Conservation (phyloP, 768 basidiomycete genomes). For the Mycena polygramma region DNA sequence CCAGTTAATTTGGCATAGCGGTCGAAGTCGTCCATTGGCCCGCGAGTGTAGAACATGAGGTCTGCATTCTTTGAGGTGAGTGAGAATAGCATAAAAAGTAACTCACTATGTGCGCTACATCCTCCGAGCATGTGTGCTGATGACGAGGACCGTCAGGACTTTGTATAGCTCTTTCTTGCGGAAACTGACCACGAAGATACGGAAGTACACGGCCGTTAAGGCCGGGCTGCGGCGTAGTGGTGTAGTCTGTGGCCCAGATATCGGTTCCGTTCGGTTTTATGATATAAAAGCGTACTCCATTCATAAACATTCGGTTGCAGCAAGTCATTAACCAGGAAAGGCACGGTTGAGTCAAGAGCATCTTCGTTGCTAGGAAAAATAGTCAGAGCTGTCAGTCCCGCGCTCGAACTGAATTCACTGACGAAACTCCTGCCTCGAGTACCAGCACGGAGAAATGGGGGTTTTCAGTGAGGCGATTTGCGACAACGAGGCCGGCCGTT, state of each 20-base stretch:
- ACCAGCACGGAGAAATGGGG: slow-evolving; percentile 7
- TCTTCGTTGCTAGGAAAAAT: background rate
- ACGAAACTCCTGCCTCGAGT: slow-evolving; percentile 11
- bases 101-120: slow-evolving; percentile 2
- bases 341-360: background rate
- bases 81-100: background rate
- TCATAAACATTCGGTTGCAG: background rate
- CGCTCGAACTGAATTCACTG: background rate
- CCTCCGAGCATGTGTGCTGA: slow-evolving; percentile 9
- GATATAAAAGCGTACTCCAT: background rate
- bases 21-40: slow-evolving; percentile 9
- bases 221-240: slow-evolving; percentile 8
- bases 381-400: background rate
- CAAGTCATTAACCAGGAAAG: slow-evolving; percentile 1
- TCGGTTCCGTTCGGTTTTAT: background rate
- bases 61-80: background rate
- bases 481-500: slow-evolving; percentile 6
- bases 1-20: slow-evolving; percentile 11
- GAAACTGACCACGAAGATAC: background rate
- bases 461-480: slow-evolving; percentile 11
- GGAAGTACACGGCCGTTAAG: background rate
- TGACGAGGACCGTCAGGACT: background rate
- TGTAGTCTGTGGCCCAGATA: background rate
- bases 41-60: slow-evolving; percentile 11
- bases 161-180: background rate